A percentile compares a stretch with the other conserved stretches of the same genome.
Conservation (phyloP, 2,329 filamentous ascomycete genomes). For the Pseudopithomyces chartarum region DNA sequence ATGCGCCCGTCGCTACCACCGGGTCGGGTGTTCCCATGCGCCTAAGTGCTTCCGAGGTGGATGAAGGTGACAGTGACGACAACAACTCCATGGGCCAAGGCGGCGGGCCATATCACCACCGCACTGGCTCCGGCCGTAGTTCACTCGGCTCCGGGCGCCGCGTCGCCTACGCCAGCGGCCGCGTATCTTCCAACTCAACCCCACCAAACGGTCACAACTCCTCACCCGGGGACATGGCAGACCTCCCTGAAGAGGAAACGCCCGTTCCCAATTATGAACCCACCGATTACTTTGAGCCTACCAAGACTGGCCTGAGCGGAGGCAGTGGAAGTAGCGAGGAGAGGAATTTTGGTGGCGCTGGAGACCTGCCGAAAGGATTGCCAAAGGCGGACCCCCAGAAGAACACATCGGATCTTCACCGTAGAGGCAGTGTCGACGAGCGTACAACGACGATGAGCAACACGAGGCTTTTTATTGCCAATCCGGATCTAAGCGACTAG, state of each 20-base stretch:
- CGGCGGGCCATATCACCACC: conserved; percentile 61
- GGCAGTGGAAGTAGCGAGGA: conserved; percentile 51
- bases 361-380: conserved; percentile 52
- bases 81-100: conserved; percentile 50
- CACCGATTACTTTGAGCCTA: conserved; percentile 51
- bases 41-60: conserved; percentile 92
- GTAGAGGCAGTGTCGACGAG: conserved; percentile 84
- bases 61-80: conserved; percentile 82
- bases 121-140: conserved; percentile 75
- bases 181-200: conserved; percentile 58
- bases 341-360: conserved; percentile 59
- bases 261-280: conserved; percentile 47
- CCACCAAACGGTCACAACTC: conserved; percentile 56
- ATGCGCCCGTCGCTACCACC: conserved; percentile 74
- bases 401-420: conserved; percentile 66
- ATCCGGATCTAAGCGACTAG: conserved; percentile 69
- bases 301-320: conserved; percentile 48
- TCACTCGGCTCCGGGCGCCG: conserved; percentile 56
- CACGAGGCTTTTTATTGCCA: conserved; percentile 80
- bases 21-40: conserved; percentile 88
- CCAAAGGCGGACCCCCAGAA: conserved; percentile 48
- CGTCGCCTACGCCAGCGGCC: conserved; percentile 47
- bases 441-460: conserved; percentile 73
- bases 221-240: conserved; percentile 42
- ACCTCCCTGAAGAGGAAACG: conserved; percentile 52